Evolutionary conservation across 2,329 filamentous ascomycete genomes (phyloP).

Genomic region (Fonsecaea multimorphosa): DNA sequence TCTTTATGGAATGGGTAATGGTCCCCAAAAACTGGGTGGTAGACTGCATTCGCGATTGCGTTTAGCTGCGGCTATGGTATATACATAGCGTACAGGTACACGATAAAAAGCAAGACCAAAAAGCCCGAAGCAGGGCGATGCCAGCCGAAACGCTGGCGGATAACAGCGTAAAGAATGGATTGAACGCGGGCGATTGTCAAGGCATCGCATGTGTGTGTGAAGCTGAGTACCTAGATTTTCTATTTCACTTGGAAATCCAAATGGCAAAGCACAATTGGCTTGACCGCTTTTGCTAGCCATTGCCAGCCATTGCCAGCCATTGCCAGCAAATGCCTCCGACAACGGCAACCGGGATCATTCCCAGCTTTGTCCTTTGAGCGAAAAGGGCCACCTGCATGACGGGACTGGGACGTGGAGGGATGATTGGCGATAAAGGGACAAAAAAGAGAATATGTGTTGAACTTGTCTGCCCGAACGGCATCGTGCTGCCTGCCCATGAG

Average conservation of each 20-base stretch:
- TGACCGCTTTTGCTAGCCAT: slow-evolving; percentile 12
- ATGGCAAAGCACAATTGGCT: background rate
- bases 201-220: too few species aligned
- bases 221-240: too few species aligned
- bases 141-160: background rate
- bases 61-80: background rate
- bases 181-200: too few species aligned
- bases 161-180: too few species aligned
- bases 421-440: slow-evolving; percentile 13
- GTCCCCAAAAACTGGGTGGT: slow-evolving; percentile 16
- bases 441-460: too few species aligned
- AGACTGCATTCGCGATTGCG: slow-evolving; percentile 15
- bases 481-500: too few species aligned
- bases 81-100: background rate
- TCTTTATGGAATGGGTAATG: background rate
- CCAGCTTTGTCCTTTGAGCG: slow-evolving; percentile 6
- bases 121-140: background rate
- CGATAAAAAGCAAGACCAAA: background rate
- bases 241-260: too few species aligned
- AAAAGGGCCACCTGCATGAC: slow-evolving; percentile 7
- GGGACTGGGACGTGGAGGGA: slow-evolving; percentile 11
- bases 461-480: too few species aligned
- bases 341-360: background rate
- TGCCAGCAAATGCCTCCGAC: background rate
- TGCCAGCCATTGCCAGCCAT: too few species aligned